phyloP scores from a whole-genome alignment of 495 filamentous ascomycete genomes.

The Tuber aestivum region DNA sequence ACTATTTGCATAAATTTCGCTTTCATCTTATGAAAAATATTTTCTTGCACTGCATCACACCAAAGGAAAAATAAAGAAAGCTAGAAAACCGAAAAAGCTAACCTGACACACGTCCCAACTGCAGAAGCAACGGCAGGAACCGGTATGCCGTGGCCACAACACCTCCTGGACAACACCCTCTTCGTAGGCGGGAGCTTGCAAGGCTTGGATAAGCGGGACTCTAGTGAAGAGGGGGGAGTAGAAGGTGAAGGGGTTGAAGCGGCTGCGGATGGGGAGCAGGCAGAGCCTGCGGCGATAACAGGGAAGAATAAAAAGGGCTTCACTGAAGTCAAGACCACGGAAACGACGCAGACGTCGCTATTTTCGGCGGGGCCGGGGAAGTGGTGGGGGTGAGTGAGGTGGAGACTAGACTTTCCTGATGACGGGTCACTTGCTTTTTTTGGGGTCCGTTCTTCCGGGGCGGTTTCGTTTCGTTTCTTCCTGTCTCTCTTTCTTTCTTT shows the following conservation, averaged over 20 bases:
- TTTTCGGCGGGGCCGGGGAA: constrained; percentile 21
- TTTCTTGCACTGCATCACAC: not conserved
- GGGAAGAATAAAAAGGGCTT: constrained; percentile 12
- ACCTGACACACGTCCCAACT: not conserved
- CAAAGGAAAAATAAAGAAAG: not conserved
- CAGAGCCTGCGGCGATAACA: not conserved
- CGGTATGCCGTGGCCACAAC: not conserved
- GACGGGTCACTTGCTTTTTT: not conserved
- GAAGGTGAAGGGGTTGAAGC: not conserved
- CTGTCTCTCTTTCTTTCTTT: not conserved
- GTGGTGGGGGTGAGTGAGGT: constrained; percentile 14
- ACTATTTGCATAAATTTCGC: not conserved
- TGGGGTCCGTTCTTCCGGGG: too few relatives aligned
- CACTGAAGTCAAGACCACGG: constrained; percentile 22
- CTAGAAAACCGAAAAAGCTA: not conserved
- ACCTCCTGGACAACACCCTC: constrained; percentile 30
- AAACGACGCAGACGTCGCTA: constrained; percentile 29
- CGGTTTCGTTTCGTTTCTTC: too few relatives aligned
- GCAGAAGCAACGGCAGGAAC: not conserved
- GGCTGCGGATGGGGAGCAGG: not conserved
- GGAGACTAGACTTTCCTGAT: not conserved
- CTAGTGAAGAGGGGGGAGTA: not conserved
- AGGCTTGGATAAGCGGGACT: not conserved
- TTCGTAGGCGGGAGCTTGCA: constrained; percentile 17
- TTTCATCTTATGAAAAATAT: not conserved